Base-by-base conservation (phyloP, 768 basidiomycete genomes). In the Mycena venus region DNA sequence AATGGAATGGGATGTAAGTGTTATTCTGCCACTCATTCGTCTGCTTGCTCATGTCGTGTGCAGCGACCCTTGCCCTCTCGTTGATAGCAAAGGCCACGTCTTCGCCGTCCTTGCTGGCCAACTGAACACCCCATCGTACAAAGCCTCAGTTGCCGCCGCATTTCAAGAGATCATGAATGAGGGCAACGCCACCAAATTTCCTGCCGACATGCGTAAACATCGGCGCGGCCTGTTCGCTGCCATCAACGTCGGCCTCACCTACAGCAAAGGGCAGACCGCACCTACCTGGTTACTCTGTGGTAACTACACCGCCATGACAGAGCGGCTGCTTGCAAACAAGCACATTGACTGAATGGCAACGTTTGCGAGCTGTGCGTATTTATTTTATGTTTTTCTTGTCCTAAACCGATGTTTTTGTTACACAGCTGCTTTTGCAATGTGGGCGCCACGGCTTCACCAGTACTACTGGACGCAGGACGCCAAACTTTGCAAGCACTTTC, bases 211-310 rank as follows among this genome's bases (percentile, higher is more conserved):
- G 32, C 29, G 21, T 0, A 17, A 29, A 31, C 72, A 73, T 36
- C 56, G 74, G 15, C 70, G 76, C 17, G 80, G 80, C 4, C 17
- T 36, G 4, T 81, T 77, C 32, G 29, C 69, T 10, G 65, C 73
- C 11, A n/a, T 79, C 14, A 62, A 73, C n/a, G 59, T 58, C 40
- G 76, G 80, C 1, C 58, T 79, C 0, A 79, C 77, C 0, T 78
- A 78, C 51, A 77, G 79, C 6, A 74, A 78, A 0, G 80, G 80
- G 4, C 78, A 49, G 11, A 49, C 10, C 4, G 15, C 40, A 4
- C 40, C 40, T 42, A 10, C 11, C 40, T 42, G 40, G 65, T 72
- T 76, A 7, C 12, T 56, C 36, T 31, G 34, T 21, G 42, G 44
- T 25, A 23, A 25, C 7, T 68, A 73, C 40, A 42, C 32, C 15